These are phyloP conservation scores for Hymenoscyphus repandus DNA, from an alignment of 2,329 filamentous ascomycete species.

Conservation along the genomic window DNA sequence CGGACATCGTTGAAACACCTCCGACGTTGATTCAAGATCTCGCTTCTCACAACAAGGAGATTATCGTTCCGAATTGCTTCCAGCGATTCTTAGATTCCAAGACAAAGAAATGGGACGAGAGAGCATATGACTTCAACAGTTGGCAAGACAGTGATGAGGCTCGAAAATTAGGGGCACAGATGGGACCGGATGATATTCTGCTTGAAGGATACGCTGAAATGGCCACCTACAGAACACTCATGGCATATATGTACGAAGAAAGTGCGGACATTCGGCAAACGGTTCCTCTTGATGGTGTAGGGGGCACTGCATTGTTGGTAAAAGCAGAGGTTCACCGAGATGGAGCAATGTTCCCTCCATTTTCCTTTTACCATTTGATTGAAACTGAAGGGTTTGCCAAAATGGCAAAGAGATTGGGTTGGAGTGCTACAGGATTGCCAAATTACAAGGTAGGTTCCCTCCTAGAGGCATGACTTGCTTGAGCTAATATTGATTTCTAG, in stretches of 20 bases:
- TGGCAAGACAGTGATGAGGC: constrained; percentile 89
- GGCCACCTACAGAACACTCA: constrained; percentile 84
- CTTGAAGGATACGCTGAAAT: constrained; percentile 91
- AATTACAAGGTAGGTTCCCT: constrained; percentile 75
- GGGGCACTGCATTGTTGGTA: constrained; percentile 85
- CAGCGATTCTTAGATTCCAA: constrained; percentile 73
- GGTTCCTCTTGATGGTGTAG: constrained; percentile 84
- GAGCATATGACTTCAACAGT: constrained; percentile 95
- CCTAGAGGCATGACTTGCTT: neutral
- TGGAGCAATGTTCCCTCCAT: constrained; percentile 97
- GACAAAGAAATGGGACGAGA: constrained; percentile 64
- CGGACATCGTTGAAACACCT: constrained; percentile 87
- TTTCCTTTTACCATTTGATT: constrained; percentile 93
- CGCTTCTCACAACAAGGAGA: constrained; percentile 77
- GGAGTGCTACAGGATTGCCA: constrained; percentile 80
- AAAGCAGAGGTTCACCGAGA: constrained; percentile 97
- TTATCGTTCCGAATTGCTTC: constrained; percentile 94
- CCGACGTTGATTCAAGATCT: constrained; percentile 84
- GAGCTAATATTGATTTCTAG: constrained; percentile 8
- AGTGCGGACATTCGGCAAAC: constrained; percentile 54
- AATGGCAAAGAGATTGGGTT: constrained; percentile 88
- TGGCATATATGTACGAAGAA: constrained; percentile 72
- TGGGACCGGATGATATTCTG: constrained; percentile 89
- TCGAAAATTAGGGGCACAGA: constrained; percentile 65
- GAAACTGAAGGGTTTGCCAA: constrained; percentile 98